A percentile compares a stretch with the other conserved stretches of the same genome.
Evolutionary conservation across 139 green algal species (phyloP).

Genomic region (Chlorella vulgaris): DNA sequence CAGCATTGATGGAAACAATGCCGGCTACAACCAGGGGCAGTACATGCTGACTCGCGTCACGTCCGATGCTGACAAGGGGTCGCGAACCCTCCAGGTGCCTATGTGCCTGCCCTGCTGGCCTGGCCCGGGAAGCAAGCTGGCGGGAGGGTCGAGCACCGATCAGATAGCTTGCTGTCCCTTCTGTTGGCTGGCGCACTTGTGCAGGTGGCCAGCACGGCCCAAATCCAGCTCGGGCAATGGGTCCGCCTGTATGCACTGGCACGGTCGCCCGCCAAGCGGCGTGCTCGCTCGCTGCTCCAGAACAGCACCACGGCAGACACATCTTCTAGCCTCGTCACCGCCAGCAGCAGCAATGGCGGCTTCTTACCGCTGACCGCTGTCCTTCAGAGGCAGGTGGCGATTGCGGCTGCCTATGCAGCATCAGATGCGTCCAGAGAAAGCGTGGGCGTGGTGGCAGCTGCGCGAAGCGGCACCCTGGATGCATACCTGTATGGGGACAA

Average conservation of each 20-base stretch:
- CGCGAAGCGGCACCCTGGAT: not conserved
- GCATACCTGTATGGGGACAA: slow-evolving; percentile 24
- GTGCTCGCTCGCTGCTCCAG: not conserved
- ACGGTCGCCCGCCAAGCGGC: not conserved
- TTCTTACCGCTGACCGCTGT: not conserved
- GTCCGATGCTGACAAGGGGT: not conserved
- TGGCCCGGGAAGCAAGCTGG: too few species aligned
- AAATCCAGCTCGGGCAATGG: not conserved
- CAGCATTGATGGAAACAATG: slow-evolving; percentile 28
- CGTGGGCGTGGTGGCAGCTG: not conserved
- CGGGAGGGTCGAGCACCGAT: too few species aligned
- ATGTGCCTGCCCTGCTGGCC: not conserved
- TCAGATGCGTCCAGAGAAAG: not conserved
- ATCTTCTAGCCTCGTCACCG: not conserved
- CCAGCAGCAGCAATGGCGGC: not conserved
- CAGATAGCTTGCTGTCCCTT: too few species aligned
- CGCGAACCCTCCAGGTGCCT: not conserved
- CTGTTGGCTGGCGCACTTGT: not conserved
- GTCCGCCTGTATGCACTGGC: not conserved
- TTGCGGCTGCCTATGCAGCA: not conserved
- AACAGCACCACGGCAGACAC: not conserved
- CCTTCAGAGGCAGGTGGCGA: not conserved
- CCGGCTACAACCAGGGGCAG: slow-evolving; percentile 12
- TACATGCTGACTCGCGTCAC: not conserved
- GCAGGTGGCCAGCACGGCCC: not conserved